Base-by-base conservation (phyloP, 768 basidiomycete species). In the Termitomyces sp. region DNA sequence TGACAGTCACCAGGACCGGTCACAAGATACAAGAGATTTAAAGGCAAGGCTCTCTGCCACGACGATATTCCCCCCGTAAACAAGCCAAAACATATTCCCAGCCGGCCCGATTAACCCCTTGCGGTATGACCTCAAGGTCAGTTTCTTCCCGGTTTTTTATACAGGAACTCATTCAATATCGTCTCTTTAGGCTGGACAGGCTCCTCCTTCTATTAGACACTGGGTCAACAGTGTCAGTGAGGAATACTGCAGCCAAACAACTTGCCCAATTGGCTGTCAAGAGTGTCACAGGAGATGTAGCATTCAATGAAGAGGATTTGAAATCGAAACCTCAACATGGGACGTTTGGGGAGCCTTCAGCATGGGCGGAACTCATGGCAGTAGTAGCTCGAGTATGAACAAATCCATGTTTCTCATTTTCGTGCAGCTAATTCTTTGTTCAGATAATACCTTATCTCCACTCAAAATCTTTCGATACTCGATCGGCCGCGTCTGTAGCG, bases 161-260 rank as follows among this genome's bases (percentile, higher is more conserved):
- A 28, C 22, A 49, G 32, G 7, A 22, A 44, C 44, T 42, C 40
- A 39, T 58, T 62, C 15, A 63, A 45, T 63, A 60, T 52, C 60
- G 57, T 46, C 9, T 57, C 57, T 6, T 38, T 69, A 96, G 96
- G 80, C 88, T 98, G 80, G 97, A 98, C 84, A 89, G 97, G 75
- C 90, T 99, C 79, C 88, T 99, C 73, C 84, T 93, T 69, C 84
- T 99, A 49, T 86, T 99, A 64, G 96, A 98, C 74, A 95, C 94
- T 40, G 97, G 97, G 49, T 96, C 96, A 13, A 94, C 94, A 3
- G 76, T 84, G 45, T 90, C 91, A 54, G 90, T 99, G 66, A 86
- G 96, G 71, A 87, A 87, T 64, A 97, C 97, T n/a, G 96, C 97
- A 0, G 96, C 96, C 5, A 95, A 94, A 69, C 97, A 99, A 73